Conservation (phyloP, 129 eudicot species). For the Saposhnikovia divaricata region DNA sequence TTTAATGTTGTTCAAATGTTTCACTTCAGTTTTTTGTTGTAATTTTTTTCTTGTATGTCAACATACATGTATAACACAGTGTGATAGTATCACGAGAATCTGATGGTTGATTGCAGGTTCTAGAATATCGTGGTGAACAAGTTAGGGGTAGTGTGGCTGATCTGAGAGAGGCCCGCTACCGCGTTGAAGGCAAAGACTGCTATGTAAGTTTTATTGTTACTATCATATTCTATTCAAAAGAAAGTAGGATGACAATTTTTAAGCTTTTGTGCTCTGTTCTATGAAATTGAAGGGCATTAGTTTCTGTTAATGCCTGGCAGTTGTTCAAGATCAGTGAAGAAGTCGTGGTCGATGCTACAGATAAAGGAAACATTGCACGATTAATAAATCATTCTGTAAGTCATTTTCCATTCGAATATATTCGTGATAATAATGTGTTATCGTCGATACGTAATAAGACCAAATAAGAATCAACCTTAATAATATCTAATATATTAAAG, state of each 20-base stretch:
- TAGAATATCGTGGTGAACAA: constrained; percentile 97
- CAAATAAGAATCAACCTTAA: not conserved
- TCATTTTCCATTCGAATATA: not conserved
- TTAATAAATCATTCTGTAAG: constrained; percentile 86
- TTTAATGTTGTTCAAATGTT: not conserved
- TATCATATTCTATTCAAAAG: not conserved
- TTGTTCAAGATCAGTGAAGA: constrained; percentile 95
- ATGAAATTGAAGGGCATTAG: not conserved
- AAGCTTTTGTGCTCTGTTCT: constrained; percentile 2
- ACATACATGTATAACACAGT: not conserved
- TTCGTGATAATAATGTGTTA: not conserved
- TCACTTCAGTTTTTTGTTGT: not conserved
- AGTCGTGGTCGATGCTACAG: constrained; percentile 94
- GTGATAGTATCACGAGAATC: constrained; percentile 10
- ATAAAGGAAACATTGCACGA: constrained; percentile 92
- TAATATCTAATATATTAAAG: not conserved
- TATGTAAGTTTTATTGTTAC: constrained; percentile 44
- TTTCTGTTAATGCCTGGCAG: constrained; percentile 35
- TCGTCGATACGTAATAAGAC: not conserved
- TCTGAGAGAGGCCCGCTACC: constrained; percentile 84
- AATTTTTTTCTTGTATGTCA: not conserved
- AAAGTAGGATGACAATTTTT: not conserved
- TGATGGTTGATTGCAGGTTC: constrained; percentile 45
- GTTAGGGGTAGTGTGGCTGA: constrained; percentile 95
- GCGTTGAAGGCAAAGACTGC: constrained; percentile 89